A percentile compares a stretch with the other conserved stretches of the same genome.
phyloP scores from a whole-genome alignment of 2,329 filamentous ascomycete genomes.

The Colletotrichum sp. region DNA sequence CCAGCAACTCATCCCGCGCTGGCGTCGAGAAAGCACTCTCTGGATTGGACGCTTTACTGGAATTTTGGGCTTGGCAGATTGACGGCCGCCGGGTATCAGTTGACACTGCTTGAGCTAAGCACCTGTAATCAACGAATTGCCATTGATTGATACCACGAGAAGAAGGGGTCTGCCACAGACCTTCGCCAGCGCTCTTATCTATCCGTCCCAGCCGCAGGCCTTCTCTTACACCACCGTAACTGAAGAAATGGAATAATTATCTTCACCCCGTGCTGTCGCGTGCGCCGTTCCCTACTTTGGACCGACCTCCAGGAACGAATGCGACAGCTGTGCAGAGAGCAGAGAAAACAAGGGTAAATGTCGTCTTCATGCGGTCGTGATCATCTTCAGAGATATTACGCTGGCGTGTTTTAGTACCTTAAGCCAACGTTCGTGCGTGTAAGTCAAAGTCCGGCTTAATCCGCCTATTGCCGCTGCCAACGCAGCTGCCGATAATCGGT shows the following conservation, averaged over 20 bases:
- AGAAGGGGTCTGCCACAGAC: neutral
- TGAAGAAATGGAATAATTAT: neutral
- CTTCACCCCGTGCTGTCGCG: neutral
- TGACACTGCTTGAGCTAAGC: neutral
- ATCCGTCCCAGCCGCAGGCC: neutral
- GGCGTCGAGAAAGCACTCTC: neutral
- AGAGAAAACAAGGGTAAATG: neutral
- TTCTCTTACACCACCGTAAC: neutral
- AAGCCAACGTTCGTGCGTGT: neutral
- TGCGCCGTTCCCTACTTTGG: neutral
- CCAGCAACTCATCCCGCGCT: slow-evolving; percentile 1
- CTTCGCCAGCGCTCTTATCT: neutral
- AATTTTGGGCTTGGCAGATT: neutral
- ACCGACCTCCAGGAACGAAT: neutral
- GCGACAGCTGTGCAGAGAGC: neutral
- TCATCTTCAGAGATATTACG: neutral
- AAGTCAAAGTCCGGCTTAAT: neutral
- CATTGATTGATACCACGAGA: neutral
- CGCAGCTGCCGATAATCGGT: neutral
- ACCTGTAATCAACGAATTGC: neutral
- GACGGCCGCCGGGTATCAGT: slow-evolving; percentile 18
- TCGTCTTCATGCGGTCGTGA: neutral
- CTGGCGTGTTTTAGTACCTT: neutral
- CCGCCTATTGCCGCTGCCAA: neutral
- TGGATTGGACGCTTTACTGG: neutral